Evolutionary conservation across 352 stramenopile genomes (phyloP).

Genomic region (Pythium angustatum): DNA sequence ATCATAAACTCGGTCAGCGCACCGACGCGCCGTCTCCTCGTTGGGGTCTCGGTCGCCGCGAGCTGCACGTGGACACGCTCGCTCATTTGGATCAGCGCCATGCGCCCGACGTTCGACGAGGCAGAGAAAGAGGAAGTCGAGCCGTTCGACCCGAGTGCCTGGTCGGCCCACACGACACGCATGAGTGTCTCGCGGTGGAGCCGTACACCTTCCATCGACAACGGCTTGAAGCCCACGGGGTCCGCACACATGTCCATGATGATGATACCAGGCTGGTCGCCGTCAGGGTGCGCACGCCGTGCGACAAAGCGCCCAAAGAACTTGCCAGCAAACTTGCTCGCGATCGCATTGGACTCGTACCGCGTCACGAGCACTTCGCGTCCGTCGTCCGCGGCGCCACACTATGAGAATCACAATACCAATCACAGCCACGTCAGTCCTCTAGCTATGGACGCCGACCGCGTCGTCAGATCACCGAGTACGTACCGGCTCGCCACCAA

Average conservation of each 20-base stretch:
- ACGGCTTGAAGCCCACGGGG: conserved; percentile 17
- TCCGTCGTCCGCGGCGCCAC: not conserved
- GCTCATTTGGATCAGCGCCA: conserved; percentile 17
- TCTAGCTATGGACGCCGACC: too few species aligned
- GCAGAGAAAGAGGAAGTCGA: too few species aligned
- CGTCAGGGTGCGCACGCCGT: not conserved
- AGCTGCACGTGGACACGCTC: conserved; percentile 17
- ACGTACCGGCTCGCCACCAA: too few species aligned
- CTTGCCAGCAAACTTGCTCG: conserved; percentile 16
- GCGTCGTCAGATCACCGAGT: too few species aligned
- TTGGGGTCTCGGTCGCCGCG: conserved; percentile 13
- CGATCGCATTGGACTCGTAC: conserved; percentile 18
- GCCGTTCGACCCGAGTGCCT: not conserved
- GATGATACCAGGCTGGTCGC: not conserved
- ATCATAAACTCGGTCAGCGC: conserved; percentile 19
- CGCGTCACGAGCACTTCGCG: conserved; percentile 2
- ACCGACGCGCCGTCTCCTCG: conserved; percentile 15
- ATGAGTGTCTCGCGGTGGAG: conserved; percentile 12
- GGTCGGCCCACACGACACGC: conserved; percentile 16
- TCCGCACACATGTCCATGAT: conserved; percentile 21
- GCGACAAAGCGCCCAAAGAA: conserved; percentile 20
- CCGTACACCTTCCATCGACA: conserved; percentile 22
- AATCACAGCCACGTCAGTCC: too few species aligned
- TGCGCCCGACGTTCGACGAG: not conserved
- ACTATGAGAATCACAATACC: too few species aligned